phyloP scores from a whole-genome alignment of 164 flowering plant genomes.

The Tetrastigma voinierianum region DNA sequence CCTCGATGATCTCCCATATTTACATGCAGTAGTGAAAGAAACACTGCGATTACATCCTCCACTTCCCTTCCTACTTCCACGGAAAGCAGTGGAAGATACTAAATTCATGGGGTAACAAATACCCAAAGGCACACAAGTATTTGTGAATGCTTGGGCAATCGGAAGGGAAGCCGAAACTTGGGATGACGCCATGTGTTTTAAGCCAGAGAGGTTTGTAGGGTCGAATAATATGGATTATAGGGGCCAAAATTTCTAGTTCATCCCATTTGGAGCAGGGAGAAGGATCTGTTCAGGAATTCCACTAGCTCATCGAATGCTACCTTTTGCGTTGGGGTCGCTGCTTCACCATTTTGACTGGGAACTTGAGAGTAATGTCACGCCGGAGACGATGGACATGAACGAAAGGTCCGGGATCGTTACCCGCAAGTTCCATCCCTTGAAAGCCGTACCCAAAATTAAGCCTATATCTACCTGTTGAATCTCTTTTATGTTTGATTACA shows the following conservation, averaged over 20 bases:
- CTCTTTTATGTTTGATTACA: too few relatives aligned
- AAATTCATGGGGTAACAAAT: conserved; percentile 43
- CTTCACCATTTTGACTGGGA: conserved; percentile 30
- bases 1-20: conserved; percentile 40
- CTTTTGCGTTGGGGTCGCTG: conserved; percentile 22
- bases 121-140: conserved; percentile 47
- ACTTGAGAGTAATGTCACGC: conserved; percentile 4
- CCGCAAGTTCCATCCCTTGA: conserved; percentile 19
- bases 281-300: conserved; percentile 29
- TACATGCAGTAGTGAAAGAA: conserved; percentile 57
- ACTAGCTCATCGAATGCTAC: conserved; percentile 22
- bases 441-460: conserved; percentile 16
- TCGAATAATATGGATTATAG: conserved; percentile 16
- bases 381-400: conserved; percentile 27
- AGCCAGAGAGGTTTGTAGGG: conserved; percentile 19
- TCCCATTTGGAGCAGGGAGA: conserved; percentile 36
- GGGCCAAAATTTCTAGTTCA: conserved; percentile 32
- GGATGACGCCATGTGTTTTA: conserved; percentile 17
- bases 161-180: conserved; percentile 39
- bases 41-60: conserved; percentile 61
- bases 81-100: conserved; percentile 37
- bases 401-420: conserved; percentile 28
- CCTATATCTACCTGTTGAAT: too few relatives aligned
- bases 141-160: conserved; percentile 61
- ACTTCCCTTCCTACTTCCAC: conserved; percentile 52